These are phyloP conservation scores for Crucihimalaya himalaica DNA, from an alignment of 345 rosid species.

Conservation along the genomic window DNA sequence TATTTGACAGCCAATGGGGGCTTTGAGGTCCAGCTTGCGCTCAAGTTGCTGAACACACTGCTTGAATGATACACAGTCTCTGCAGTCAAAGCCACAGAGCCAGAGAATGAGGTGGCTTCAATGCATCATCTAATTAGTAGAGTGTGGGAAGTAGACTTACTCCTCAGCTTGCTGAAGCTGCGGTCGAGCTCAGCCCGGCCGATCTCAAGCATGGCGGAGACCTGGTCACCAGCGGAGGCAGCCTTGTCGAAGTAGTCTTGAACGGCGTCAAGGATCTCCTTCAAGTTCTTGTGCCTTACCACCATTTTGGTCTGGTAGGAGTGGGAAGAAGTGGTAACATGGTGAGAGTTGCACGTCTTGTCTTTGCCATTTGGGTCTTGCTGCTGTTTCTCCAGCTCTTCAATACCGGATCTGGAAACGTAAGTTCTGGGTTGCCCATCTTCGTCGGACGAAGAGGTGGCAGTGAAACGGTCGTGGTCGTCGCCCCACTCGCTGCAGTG, in stretches of 20 bases:
- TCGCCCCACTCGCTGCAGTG: conserved; percentile 97
- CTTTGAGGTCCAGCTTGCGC: conserved; percentile 95
- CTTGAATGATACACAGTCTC: conserved; percentile 98
- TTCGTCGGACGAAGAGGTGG: conserved; percentile 51
- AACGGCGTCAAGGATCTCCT: conserved; percentile 81
- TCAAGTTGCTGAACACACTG: conserved; percentile 71
- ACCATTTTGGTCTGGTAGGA: conserved; percentile 56
- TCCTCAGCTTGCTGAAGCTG: conserved; percentile 77
- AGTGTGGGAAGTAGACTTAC: conserved; percentile 40
- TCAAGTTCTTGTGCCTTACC: conserved; percentile 81
- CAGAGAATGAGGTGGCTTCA: background rate
- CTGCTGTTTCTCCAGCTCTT: conserved; percentile 33
- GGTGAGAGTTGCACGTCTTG: conserved; percentile 37
- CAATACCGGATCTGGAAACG: conserved; percentile 68
- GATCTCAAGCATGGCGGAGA: conserved; percentile 76
- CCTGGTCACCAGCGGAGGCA: conserved; percentile 78
- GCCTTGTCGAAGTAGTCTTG: conserved; percentile 75
- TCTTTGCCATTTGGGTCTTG: conserved; percentile 31
- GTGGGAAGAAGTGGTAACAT: conserved; percentile 48
- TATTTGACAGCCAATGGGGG: conserved; percentile 93
- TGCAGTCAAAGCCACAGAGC: conserved; percentile 35
- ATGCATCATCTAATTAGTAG: background rate
- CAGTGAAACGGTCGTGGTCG: conserved; percentile 64
- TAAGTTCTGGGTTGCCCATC: conserved; percentile 45
- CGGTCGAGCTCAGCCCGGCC: conserved; percentile 86